These are phyloP conservation scores for Ceratocystis ficicola DNA, from an alignment of 2,329 filamentous ascomycete genomes.

Conservation along the genomic window DNA sequence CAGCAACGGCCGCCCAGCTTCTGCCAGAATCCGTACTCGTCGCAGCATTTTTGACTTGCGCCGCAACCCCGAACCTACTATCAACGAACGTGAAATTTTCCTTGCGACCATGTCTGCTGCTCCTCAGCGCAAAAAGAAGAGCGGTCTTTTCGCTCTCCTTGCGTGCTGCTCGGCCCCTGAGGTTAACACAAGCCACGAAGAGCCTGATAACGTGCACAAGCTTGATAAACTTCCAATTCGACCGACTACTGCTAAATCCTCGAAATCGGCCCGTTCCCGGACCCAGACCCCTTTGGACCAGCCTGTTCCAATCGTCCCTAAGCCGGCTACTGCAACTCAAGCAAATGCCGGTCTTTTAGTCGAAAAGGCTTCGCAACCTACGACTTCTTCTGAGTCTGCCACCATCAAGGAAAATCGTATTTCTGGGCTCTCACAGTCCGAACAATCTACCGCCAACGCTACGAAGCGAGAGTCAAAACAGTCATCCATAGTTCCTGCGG, in stretches of 20 bases:
- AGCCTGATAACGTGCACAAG: slow-evolving; percentile 44
- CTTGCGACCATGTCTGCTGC: slow-evolving; percentile 29
- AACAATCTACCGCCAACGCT: slow-evolving; percentile 35
- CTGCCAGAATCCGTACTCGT: slow-evolving; percentile 20
- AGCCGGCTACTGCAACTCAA: slow-evolving; percentile 20
- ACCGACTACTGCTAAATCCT: slow-evolving; percentile 42
- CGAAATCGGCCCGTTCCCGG: slow-evolving; percentile 26
- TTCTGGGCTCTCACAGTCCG: slow-evolving; percentile 37
- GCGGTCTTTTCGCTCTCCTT: slow-evolving; percentile 48
- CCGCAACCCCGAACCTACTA: slow-evolving; percentile 25
- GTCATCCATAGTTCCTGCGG: slow-evolving; percentile 28
- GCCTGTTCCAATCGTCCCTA: slow-evolving; percentile 28
- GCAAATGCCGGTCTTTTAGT: slow-evolving; percentile 32
- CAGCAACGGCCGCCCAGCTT: slow-evolving; percentile 19
- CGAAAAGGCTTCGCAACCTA: slow-evolving; percentile 39
- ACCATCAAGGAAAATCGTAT: slow-evolving; percentile 36
- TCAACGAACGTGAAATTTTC: slow-evolving; percentile 21
- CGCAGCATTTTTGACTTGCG: slow-evolving; percentile 22
- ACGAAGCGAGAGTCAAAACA: slow-evolving; percentile 38
- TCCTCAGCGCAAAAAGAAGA: slow-evolving; percentile 41
- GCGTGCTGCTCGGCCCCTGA: slow-evolving; percentile 56
- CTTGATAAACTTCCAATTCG: slow-evolving; percentile 45
- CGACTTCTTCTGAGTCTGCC: slow-evolving; percentile 28
- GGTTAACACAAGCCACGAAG: slow-evolving; percentile 42
- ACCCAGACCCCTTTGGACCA: slow-evolving; percentile 43